Evolutionary conservation across 176 grass and related monocot genomes (phyloP).

Genomic region (Lolium rigidum): DNA sequence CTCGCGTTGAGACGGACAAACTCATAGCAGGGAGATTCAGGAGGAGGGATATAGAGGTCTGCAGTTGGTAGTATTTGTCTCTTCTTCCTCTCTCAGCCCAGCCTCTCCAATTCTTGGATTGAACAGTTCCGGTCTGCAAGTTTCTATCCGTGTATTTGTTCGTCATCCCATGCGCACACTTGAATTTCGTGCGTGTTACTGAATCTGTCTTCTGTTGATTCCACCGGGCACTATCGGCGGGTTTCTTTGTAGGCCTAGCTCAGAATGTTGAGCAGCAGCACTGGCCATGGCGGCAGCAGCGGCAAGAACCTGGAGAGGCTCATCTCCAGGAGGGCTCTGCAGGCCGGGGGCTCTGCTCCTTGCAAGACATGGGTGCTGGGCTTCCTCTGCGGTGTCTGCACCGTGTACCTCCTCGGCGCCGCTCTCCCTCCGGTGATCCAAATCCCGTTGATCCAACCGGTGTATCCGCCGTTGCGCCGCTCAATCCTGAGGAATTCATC

Average conservation of each 20-base stretch:
- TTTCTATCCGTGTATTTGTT: too few relatives aligned
- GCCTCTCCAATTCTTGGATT: too few relatives aligned
- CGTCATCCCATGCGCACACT: too few relatives aligned
- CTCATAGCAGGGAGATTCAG: background rate
- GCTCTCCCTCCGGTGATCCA: constrained; percentile 29
- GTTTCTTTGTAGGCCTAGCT: background rate
- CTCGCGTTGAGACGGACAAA: too few relatives aligned
- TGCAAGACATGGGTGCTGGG: constrained; percentile 60
- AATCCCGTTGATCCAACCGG: background rate
- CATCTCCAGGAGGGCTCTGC: constrained; percentile 62
- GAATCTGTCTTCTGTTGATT: too few relatives aligned
- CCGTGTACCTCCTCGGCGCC: constrained; percentile 47
- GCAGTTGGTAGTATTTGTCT: background rate
- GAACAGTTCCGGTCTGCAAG: too few relatives aligned
- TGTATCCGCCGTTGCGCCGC: background rate
- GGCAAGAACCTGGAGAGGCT: constrained; percentile 54
- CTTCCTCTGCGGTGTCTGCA: constrained; percentile 75
- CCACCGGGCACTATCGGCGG: background rate
- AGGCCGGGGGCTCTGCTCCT: constrained; percentile 47
- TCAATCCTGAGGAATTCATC: constrained; percentile 46
- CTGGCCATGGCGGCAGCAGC: constrained; percentile 11
- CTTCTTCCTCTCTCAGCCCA: too few relatives aligned
- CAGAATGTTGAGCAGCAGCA: constrained; percentile 39
- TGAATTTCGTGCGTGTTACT: too few relatives aligned
- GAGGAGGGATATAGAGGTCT: background rate